Evolutionary conservation across 2,329 filamentous ascomycete species (phyloP), one percentile per base, ranked within the genome.

Genomic region (Ceratocystis smalleyi): DNA sequence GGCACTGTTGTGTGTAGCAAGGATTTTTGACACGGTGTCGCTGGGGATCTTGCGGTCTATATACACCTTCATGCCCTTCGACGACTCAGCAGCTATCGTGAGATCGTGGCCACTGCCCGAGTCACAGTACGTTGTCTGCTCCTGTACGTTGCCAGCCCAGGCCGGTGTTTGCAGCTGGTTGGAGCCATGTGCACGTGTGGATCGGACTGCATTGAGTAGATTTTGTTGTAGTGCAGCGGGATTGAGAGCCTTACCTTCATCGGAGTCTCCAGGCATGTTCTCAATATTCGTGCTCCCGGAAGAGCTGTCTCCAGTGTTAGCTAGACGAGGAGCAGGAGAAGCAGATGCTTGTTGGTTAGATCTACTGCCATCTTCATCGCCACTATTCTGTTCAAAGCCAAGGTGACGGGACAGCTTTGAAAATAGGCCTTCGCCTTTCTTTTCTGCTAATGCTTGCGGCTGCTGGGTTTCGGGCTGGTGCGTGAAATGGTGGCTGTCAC

Each of bases 121-220:
- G 75, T 96, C 91, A 73, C 91, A 96, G 75, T 96, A 96, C 0
- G 88, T 87, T 47, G 86, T 83, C 69, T 89, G 87, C 73, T 96
- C 91, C 71, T 87, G 87, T 68, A 96, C 85, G 61, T 85, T 77
- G 22, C 62, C 61, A 43, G 87, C 86, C 63, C 83, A 77, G 0
- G 89, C 89, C 24, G 83, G 82, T 2, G 83, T 84, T 74, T 89
- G 92, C n/a, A 96, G 75, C 10, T 78, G 77, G 17, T 83, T 80
- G 1, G 88, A 89, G 68, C 88, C 86, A 73, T 91, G 86, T 0
- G 90, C 79, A 45, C 90, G 83, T 24, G 88, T 89, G 6, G 89
- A 83, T 69, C 87, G 82, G 71, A 96, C 85, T 2, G 91, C 91
- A 65, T 86, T 88, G 54, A 88, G 78, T 4, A 96, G 79, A 69